Evolutionary conservation across 495 filamentous ascomycete genomes (phyloP).

Genomic region (Trypethelium eluteriae): DNA sequence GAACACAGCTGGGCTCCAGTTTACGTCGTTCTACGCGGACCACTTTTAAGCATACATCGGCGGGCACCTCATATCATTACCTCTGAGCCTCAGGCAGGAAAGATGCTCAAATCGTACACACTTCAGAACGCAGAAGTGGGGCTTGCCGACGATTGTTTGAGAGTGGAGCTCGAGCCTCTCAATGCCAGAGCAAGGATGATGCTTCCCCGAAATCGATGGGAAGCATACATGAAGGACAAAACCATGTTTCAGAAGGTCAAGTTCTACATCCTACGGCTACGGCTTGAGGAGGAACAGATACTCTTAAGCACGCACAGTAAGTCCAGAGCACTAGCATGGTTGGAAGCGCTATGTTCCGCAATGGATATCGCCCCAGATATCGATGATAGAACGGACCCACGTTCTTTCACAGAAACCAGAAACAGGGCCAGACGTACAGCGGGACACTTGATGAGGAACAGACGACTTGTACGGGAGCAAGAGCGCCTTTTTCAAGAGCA

Average conservation of each 20-base stretch:
- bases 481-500: conserved; percentile 25
- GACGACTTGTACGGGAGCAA: conserved; percentile 23
- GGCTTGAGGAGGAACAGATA: conserved; percentile 58
- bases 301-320: conserved; percentile 49
- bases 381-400: conserved; percentile 48
- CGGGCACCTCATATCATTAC: conserved; percentile 43
- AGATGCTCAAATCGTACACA: conserved; percentile 49
- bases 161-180: conserved; percentile 37
- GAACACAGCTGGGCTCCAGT: conserved; percentile 50
- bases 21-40: conserved; percentile 53
- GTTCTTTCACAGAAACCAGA: conserved; percentile 43
- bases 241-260: conserved; percentile 33
- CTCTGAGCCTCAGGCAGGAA: conserved; percentile 31
- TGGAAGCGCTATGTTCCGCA: conserved; percentile 43
- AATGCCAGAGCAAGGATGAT: conserved; percentile 31
- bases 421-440: conserved; percentile 27
- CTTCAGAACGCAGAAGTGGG: conserved; percentile 60
- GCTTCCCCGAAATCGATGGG: conserved; percentile 25
- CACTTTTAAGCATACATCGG: conserved; percentile 50
- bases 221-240: conserved; percentile 32
- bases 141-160: conserved; percentile 55
- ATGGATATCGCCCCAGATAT: conserved; percentile 48
- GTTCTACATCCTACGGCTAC: conserved; percentile 53
- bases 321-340: conserved; percentile 51
- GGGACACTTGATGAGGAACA: neutral